These are phyloP conservation scores for Trametes punicea DNA, from an alignment of 768 basidiomycete species.

Conservation along the genomic window DNA sequence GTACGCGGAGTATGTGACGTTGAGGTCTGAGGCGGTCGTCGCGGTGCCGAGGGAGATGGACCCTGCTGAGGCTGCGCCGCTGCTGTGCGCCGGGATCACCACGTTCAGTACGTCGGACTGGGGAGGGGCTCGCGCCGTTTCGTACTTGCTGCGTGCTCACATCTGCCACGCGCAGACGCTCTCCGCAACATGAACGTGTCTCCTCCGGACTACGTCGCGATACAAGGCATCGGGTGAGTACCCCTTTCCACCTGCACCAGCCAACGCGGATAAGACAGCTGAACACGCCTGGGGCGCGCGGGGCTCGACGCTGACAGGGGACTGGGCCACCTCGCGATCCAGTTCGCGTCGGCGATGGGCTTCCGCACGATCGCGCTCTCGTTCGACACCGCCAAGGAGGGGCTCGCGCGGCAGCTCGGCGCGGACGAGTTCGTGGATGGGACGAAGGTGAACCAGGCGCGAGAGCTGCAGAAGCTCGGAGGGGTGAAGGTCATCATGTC, in stretches of 20 bases:
- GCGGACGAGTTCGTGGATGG: constrained; percentile 37
- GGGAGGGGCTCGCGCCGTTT: constrained; percentile 59
- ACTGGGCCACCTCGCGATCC: constrained; percentile 35
- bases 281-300: too few species aligned
- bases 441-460: constrained; percentile 26
- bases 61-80: constrained; percentile 28
- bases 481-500: constrained; percentile 36
- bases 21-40: constrained; percentile 28
- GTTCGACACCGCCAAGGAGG: constrained; percentile 28
- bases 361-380: constrained; percentile 36
- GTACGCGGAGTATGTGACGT: constrained; percentile 28
- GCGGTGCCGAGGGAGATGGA: constrained; percentile 26
- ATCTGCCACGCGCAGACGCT: constrained; percentile 13
- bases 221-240: constrained; percentile 35
- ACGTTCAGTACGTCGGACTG: constrained; percentile 54
- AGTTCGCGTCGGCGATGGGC: constrained; percentile 35
- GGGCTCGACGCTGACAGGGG: too few species aligned
- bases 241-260: neutral
- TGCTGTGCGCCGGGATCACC: constrained; percentile 38
- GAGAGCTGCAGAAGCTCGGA: constrained; percentile 32
- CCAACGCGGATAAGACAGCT: too few species aligned
- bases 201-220: constrained; percentile 36
- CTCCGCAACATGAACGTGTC: constrained; percentile 29
- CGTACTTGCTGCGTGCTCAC: constrained; percentile 50
- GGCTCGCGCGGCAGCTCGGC: constrained; percentile 34